Base-by-base conservation (phyloP, 2,329 filamentous ascomycete species). In the Arthrobotrys entomopaga region DNA sequence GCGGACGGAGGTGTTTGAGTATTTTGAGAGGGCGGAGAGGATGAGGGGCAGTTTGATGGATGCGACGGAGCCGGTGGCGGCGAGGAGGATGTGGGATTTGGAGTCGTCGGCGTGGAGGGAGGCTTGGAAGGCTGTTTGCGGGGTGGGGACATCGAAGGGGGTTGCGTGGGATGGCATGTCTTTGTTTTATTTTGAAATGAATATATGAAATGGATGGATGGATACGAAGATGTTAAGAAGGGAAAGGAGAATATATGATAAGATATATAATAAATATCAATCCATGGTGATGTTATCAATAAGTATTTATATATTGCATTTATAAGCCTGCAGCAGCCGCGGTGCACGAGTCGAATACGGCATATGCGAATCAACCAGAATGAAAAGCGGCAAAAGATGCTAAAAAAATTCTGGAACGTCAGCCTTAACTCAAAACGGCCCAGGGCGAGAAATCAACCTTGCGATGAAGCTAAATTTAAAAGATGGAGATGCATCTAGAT, bases 31-130 rank as follows among this genome's bases (percentile, higher is more conserved):
- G 0, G 82, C 78, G 48, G 80, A 73, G 71, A 90, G 84, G 77
- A 93, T 91, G 43, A 86, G 83, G 1, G 88, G 88, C 1, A 92
- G 83, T 80, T 97, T 97, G 79, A 97, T 96, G 5, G 91, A 92
- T 13, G 93, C 93, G n/a, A 96, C 92, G 0, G 90, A 90, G 56
- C 90, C 90, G 34, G 86, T 89, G 43, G 88, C 87, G 42, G 87
- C 88, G 48, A 92, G 84, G 15, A 92, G 84, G 59, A 91, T 83
- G 79, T 91, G 88, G 11, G 82, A 82, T 79, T 87, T 88, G 16
- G 81, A 81, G 78, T 88, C 87, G 57, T 82, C 79, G 20, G 80
- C 75, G 71, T 81, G 79, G 58, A 79, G 76, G 10, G 82, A 79
- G 7, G 81, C 77, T 64, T 76, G 50, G 77, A 77, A 73, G 63